A percentile compares a stretch with the other conserved stretches of the same genome.
Conservation (phyloP, 768 basidiomycete genomes). For the Ramaria sp. region DNA sequence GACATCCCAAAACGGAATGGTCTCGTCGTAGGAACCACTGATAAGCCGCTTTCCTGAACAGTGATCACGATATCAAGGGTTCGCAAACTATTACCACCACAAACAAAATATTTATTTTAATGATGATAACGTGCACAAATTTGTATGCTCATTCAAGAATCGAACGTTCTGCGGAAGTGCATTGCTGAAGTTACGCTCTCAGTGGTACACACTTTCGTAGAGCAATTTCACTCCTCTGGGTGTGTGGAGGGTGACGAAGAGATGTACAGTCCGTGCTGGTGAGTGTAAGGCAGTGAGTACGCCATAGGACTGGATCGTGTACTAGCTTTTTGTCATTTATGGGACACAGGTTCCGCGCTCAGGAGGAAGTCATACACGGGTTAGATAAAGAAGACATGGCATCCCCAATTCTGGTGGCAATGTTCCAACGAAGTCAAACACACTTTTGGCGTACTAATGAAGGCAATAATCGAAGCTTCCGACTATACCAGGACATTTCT, state of each 20-base stretch:
- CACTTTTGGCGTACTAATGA: constrained; percentile 72
- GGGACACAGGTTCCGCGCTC: constrained; percentile 25
- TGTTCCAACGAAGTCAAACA: constrained; percentile 71
- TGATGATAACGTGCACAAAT: constrained; percentile 76
- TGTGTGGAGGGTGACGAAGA: constrained; percentile 51
- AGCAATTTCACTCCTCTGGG: constrained; percentile 56
- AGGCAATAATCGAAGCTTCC: too few relatives aligned
- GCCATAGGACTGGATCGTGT: constrained; percentile 65
- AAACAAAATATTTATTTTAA: constrained; percentile 30
- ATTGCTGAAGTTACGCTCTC: constrained; percentile 73
- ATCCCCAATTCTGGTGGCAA: constrained; percentile 57
- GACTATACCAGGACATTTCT: too few relatives aligned
- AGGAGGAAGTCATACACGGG: constrained; percentile 48
- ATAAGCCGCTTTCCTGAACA: constrained; percentile 60
- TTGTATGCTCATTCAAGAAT: constrained; percentile 75
- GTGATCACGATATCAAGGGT: not conserved
- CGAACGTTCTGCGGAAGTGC: constrained; percentile 66
- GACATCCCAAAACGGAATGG: constrained; percentile 88
- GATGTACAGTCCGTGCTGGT: constrained; percentile 68
- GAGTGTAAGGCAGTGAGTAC: constrained; percentile 60
- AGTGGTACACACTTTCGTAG: constrained; percentile 73
- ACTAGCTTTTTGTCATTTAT: constrained; percentile 33
- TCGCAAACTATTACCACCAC: not conserved
- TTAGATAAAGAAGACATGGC: constrained; percentile 47
- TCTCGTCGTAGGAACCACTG: constrained; percentile 86